A percentile compares a stretch with the other conserved stretches of the same genome.
These are phyloP conservation scores for Limtongozyma cylindracea DNA, from an alignment of 805 yeast genomes.

Conservation along the genomic window DNA sequence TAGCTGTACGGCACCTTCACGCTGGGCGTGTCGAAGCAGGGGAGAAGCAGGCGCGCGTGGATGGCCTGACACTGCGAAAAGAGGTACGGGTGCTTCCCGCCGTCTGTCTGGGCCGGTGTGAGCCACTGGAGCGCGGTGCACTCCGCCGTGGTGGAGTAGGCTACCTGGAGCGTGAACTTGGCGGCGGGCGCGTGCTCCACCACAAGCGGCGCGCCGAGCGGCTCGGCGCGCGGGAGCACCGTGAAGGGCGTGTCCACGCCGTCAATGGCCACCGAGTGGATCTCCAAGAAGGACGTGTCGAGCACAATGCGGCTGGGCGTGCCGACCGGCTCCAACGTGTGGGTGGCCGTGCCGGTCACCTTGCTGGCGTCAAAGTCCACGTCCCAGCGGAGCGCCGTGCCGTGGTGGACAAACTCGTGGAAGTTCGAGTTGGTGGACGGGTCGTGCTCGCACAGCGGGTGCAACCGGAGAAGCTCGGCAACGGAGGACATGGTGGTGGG, in stretches of 20 bases:
- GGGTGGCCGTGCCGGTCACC: constrained; percentile 29
- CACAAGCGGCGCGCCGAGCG: constrained; percentile 32
- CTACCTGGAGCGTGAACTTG: constrained; percentile 47
- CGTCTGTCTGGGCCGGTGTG: constrained; percentile 39
- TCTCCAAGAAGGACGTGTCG: constrained; percentile 41
- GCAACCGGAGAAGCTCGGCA: constrained; percentile 1
- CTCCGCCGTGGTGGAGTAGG: constrained; percentile 42
- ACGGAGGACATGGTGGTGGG: neutral
- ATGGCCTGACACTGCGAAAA: constrained; percentile 86
- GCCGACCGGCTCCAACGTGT: constrained; percentile 10
- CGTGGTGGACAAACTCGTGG: constrained; percentile 17
- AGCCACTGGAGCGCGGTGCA: constrained; percentile 81
- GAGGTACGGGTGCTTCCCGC: constrained; percentile 40
- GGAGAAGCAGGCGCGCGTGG: constrained; percentile 71
- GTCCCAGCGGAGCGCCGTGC: constrained; percentile 24
- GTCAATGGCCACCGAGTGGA: constrained; percentile 19
- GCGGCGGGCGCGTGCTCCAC: constrained; percentile 12
- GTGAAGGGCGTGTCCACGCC: constrained; percentile 7
- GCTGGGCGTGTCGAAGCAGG: constrained; percentile 81
- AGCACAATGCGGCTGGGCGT: constrained; percentile 16
- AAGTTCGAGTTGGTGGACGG: constrained; percentile 67
- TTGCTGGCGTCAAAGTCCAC: constrained; percentile 26
- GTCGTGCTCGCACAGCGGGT: constrained; percentile 13
- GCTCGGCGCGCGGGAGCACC: constrained; percentile 17
- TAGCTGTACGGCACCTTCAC: constrained; percentile 43